Evolutionary conservation across 1,284 basidiomycete genomes (phyloP), one percentile per base, ranked within the genome.

Genomic region (Melampsora americana): DNA sequence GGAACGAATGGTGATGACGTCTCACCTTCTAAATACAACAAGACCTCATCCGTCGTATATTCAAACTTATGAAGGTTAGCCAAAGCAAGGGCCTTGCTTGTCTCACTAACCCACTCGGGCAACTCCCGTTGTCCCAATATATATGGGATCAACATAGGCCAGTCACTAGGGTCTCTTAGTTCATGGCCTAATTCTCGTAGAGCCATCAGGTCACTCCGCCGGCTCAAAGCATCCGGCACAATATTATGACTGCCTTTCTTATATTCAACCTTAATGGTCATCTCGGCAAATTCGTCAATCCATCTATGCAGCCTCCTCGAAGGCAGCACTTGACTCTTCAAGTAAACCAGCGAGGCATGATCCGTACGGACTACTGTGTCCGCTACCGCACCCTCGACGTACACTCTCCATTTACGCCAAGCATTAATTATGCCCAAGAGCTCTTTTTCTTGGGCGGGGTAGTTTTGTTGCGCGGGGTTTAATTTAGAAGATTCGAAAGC

Each of bases 261-360:
- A 67, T 86, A 85, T 0, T 76, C 64, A n/a, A 85, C 46, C 12
- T 44, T 42, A 18, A 75, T 39, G 6, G 53, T 59, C 48, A 81
- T 86, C 32, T 86, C 81, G 0, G 79, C 66, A 4, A 86, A 56
- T 14, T 80, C 79, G 66, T 85, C 83, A 71, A 82, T 79, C 85
- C 85, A 86, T 0, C 81, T 79, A 0, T 79, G 78, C 70, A 86
- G 85, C 0, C 81, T 67, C 0, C 78, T 61, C 0, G 83, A 84
- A 0, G 86, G 79, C 16, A 85, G 79, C 2, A 78, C 66, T 68
- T 87, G 85, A 0, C 77, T 78, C 0, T 79, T 2, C 61, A 86
- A 85, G 71, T 83, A 82, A 44, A 85, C 79, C 0, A 87, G 79
- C 0, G 83, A 85, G 0, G 78, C 61, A 75, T 87, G 86, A 77